Conservation (phyloP, 2,329 filamentous ascomycete genomes). For the Seiridium cupressi region DNA sequence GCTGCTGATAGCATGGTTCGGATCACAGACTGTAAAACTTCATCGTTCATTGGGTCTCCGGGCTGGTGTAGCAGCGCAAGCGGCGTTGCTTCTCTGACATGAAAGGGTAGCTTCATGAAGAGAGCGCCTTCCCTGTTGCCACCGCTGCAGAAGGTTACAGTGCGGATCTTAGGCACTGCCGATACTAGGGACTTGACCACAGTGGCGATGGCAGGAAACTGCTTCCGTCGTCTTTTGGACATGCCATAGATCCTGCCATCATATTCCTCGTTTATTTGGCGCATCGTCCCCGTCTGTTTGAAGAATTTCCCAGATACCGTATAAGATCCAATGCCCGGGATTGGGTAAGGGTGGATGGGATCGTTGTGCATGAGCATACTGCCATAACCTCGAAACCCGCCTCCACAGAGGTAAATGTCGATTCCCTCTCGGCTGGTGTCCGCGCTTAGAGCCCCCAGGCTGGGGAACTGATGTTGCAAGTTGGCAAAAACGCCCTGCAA, state of each 20-base stretch:
- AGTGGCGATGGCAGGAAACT: conserved; percentile 81
- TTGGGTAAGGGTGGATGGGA: conserved; percentile 72
- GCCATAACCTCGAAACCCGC: conserved; percentile 87
- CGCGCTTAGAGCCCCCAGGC: conserved; percentile 45
- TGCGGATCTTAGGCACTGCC: conserved; percentile 67
- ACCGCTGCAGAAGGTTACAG: conserved; percentile 81
- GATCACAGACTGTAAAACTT: conserved; percentile 35
- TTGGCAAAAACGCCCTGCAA: conserved; percentile 60
- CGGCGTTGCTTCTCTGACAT: conserved; percentile 64
- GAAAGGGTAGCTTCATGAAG: conserved; percentile 64
- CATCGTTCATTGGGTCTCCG: conserved; percentile 8
- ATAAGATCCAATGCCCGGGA: conserved; percentile 80
- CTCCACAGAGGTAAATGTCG: conserved; percentile 82
- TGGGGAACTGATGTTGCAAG: conserved; percentile 47
- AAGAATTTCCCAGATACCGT: conserved; percentile 63
- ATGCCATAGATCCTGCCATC: conserved; percentile 69
- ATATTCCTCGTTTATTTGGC: conserved; percentile 45
- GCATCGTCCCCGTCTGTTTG: conserved; percentile 49
- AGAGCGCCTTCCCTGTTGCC: conserved; percentile 84
- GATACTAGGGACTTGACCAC: conserved; percentile 74
- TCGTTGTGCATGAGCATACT: conserved; percentile 84
- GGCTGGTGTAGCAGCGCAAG: conserved; percentile 40
- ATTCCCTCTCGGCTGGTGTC: conserved; percentile 41
- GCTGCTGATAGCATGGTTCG: conserved; percentile 38
- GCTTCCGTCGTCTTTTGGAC: conserved; percentile 73